phyloP scores from a whole-genome alignment of 768 basidiomycete species.

The Suillus weaverae region DNA sequence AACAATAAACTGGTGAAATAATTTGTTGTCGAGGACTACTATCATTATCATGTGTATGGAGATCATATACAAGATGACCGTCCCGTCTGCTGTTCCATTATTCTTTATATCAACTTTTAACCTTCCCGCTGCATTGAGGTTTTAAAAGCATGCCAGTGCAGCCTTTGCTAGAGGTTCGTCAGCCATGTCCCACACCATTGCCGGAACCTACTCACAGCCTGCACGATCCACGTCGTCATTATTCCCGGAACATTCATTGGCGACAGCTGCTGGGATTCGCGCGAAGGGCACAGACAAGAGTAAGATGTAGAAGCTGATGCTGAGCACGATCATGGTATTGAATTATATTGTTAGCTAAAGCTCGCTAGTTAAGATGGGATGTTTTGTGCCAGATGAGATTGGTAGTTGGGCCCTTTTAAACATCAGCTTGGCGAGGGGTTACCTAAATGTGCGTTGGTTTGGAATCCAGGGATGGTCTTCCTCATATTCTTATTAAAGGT shows the following conservation, averaged over 20 bases:
- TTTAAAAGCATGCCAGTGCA: too few species aligned
- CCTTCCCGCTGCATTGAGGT: too few species aligned
- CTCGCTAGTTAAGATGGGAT: background rate
- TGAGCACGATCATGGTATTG: background rate
- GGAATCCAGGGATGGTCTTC: too few species aligned
- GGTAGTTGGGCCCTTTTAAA: background rate
- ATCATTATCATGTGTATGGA: background rate
- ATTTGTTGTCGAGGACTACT: background rate
- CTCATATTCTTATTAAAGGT: too few species aligned
- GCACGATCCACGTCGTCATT: background rate
- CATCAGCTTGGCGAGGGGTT: background rate
- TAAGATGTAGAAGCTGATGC: background rate
- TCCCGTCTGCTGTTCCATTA: background rate
- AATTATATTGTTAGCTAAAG: background rate
- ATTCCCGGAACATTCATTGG: background rate
- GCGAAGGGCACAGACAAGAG: background rate
- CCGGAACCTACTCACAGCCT: background rate
- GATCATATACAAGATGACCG: background rate
- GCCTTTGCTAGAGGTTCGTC: too few species aligned
- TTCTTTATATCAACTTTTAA: background rate
- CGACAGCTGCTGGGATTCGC: background rate
- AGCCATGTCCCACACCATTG: too few species aligned
- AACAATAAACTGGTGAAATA: background rate
- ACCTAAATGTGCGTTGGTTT: too few species aligned
- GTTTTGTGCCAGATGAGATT: background rate